Evolutionary conservation across 257 asterid species (phyloP).

Genomic region (Forsythia suspensa): DNA sequence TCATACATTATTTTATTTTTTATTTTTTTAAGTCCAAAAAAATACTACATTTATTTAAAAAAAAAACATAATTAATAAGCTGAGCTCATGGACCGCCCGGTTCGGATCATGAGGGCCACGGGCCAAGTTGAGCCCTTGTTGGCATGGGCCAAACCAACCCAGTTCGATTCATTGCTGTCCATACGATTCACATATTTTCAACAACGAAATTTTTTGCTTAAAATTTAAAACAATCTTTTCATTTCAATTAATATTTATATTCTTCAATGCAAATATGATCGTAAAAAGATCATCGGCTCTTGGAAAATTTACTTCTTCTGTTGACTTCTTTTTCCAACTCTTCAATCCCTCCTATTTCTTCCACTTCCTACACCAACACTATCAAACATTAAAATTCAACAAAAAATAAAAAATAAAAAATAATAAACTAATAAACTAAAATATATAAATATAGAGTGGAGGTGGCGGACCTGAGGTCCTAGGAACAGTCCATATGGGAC

Average conservation of each 20-base stretch:
- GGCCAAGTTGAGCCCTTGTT: too few species aligned
- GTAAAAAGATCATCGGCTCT: slow-evolving; percentile 30
- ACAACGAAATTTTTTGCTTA: too few species aligned
- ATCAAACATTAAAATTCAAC: not conserved
- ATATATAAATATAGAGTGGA: not conserved
- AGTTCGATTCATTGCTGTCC: too few species aligned
- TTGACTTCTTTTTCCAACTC: slow-evolving; percentile 72
- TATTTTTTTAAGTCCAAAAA: too few species aligned
- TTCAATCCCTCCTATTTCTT: slow-evolving; percentile 74
- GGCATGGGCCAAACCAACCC: too few species aligned
- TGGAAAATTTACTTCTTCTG: slow-evolving; percentile 57
- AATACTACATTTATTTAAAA: too few species aligned
- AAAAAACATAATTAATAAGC: too few species aligned
- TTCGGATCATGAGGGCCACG: too few species aligned
- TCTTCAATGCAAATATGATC: not conserved
- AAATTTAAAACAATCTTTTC: too few species aligned
- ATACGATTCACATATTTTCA: too few species aligned
- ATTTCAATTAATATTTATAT: not conserved
- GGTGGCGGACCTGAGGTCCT: slow-evolving; percentile 69
- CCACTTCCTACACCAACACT: slow-evolving; percentile 60
- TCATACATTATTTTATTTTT: too few species aligned
- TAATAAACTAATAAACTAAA: not conserved
- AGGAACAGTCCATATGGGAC: slow-evolving; percentile 91
- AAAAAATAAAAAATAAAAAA: not conserved
- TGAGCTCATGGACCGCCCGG: too few species aligned